Conservation (phyloP, 257 asterid species). For the Scutellaria baicalensis region DNA sequence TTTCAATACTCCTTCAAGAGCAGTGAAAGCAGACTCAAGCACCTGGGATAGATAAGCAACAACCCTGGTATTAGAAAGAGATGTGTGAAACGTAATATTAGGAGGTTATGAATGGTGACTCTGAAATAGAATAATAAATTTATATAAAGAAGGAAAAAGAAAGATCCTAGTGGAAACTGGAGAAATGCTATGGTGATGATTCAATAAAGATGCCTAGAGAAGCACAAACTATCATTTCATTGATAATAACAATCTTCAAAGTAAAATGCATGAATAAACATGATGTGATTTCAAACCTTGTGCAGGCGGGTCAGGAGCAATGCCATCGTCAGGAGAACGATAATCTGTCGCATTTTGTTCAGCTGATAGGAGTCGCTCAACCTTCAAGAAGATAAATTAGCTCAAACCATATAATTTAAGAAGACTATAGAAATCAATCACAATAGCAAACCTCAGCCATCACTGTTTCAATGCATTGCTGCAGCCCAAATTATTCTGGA, state of each 20-base stretch:
- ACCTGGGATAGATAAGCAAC: constrained; percentile 94
- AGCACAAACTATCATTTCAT: not conserved
- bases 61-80: constrained; percentile 49
- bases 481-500: no score
- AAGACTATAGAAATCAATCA: not conserved
- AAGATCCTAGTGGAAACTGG: not conserved
- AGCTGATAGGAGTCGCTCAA: constrained; percentile 86
- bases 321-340: constrained; percentile 88
- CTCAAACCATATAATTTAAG: not conserved
- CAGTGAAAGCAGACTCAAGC: constrained; percentile 96
- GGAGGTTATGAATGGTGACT: not conserved
- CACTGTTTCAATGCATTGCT: constrained; percentile 95
- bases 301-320: constrained; percentile 94
- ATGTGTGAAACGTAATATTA: constrained; percentile 4
- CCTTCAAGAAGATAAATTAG: constrained; percentile 40
- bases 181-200: constrained; percentile 11
- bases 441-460: constrained; percentile 84
- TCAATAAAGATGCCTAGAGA: not conserved
- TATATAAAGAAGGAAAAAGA: not conserved
- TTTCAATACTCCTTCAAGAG: constrained; percentile 44
- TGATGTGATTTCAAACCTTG: constrained; percentile 45
- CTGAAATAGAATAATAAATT: not conserved
- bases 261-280: constrained; percentile 4
- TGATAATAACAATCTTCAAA: constrained; percentile 2
- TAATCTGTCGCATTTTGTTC: constrained; percentile 92